Conservation (phyloP, 2,329 filamentous ascomycete species). For the Penicillium sclerotigenum region DNA sequence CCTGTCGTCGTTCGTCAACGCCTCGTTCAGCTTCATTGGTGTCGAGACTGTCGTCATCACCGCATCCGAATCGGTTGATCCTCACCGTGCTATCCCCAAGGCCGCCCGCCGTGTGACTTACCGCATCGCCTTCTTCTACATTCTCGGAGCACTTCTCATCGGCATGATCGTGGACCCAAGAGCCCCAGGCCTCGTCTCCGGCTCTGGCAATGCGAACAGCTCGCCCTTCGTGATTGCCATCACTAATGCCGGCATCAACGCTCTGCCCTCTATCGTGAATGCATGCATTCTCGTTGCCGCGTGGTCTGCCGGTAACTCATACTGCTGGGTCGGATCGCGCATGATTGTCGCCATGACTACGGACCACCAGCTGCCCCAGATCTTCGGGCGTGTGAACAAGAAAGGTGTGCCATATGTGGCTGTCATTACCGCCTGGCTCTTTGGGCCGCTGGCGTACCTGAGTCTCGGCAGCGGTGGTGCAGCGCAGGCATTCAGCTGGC, state of each 20-base stretch:
- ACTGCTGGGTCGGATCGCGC: constrained; percentile 54
- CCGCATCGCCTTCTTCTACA: constrained; percentile 41
- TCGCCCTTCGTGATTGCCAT: constrained; percentile 39
- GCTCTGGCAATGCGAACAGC: constrained; percentile 30
- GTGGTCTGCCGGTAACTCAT: constrained; percentile 44
- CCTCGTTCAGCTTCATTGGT: constrained; percentile 43
- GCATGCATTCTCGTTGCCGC: constrained; percentile 38
- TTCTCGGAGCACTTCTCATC: constrained; percentile 31
- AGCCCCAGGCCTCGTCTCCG: constrained; percentile 21
- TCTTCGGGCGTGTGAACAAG: constrained; percentile 54
- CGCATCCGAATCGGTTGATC: constrained; percentile 42
- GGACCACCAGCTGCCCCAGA: constrained; percentile 56
- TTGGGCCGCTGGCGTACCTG: constrained; percentile 44
- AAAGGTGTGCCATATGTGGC: constrained; percentile 56
- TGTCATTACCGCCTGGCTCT: constrained; percentile 54
- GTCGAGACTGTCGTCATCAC: constrained; percentile 42
- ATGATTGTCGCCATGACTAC: constrained; percentile 60
- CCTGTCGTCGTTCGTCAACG: constrained; percentile 41
- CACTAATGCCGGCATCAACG: constrained; percentile 33
- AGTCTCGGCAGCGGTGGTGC: constrained; percentile 38
- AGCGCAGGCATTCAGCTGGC: constrained; percentile 41
- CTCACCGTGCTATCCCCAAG: constrained; percentile 41
- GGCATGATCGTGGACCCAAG: constrained; percentile 30
- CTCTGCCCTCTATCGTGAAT: constrained; percentile 35
- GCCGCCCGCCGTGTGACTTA: constrained; percentile 42